Percentiles rank a stretch among this genome's conserved stretches.
These are phyloP conservation scores for Gomphus bonarii DNA, from an alignment of 1,284 basidiomycete genomes.

Conservation along the genomic window DNA sequence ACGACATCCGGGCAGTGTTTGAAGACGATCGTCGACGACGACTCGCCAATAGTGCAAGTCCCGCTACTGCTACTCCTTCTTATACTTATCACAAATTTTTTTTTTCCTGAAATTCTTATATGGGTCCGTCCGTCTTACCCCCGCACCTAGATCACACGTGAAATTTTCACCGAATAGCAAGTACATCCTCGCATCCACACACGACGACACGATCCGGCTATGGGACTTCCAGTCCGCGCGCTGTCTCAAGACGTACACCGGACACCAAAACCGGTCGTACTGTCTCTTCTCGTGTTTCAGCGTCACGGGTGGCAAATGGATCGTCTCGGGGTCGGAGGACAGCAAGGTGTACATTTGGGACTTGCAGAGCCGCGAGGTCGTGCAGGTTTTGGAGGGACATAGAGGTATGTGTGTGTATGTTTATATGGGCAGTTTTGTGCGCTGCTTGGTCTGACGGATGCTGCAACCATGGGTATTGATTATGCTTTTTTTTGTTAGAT, in stretches of 20 bases:
- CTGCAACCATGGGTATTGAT: slow-evolving; percentile 1
- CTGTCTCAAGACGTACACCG: slow-evolving; percentile 87
- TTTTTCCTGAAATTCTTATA: too few species aligned
- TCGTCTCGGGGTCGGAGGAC: slow-evolving; percentile 89
- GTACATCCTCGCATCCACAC: slow-evolving; percentile 81
- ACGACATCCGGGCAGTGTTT: slow-evolving; percentile 93
- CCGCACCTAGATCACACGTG: slow-evolving; percentile 80
- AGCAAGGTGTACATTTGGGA: slow-evolving; percentile 86
- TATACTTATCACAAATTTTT: slow-evolving; percentile 5
- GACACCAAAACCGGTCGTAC: slow-evolving; percentile 75
- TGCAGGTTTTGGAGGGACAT: slow-evolving; percentile 72
- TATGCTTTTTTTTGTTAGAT: slow-evolving; percentile 39
- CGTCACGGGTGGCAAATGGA: slow-evolving; percentile 59
- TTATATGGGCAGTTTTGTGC: too few species aligned
- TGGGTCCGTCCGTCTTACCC: too few species aligned
- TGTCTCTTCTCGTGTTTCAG: slow-evolving; percentile 64
- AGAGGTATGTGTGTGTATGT: slow-evolving; percentile 39
- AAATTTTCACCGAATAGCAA: slow-evolving; percentile 87
- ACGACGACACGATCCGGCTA: slow-evolving; percentile 86
- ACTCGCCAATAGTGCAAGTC: slow-evolving; percentile 84
- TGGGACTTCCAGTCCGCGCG: slow-evolving; percentile 93
- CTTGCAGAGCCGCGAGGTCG: slow-evolving; percentile 70
- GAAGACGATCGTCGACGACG: slow-evolving; percentile 93
- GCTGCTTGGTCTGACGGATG: too few species aligned
- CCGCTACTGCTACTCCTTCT: slow-evolving; percentile 10